phyloP scores from a whole-genome alignment of 805 yeast genomes.

The Saccharomycopsis fodiens region DNA sequence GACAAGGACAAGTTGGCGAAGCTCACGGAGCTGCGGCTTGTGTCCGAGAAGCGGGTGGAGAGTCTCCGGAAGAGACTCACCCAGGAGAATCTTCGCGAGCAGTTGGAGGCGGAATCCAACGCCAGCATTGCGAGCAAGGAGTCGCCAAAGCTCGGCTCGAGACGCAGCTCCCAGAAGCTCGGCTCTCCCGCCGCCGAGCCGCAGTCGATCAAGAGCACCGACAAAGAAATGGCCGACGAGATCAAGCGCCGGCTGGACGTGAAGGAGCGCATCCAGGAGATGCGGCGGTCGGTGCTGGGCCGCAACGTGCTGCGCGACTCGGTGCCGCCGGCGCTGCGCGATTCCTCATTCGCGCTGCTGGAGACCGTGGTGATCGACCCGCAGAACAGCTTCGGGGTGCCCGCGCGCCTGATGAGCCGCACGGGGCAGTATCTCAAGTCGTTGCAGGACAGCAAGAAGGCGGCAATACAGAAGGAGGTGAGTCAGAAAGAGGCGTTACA shows the following conservation, averaged over 20 bases:
- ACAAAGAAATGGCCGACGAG: not conserved
- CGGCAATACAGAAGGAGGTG: too few species aligned
- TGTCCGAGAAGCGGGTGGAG: constrained; percentile 10
- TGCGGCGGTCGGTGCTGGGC: constrained; percentile 6
- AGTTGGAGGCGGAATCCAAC: constrained; percentile 4
- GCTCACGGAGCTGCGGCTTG: constrained; percentile 5
- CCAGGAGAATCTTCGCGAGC: constrained; percentile 8
- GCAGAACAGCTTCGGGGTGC: constrained; percentile 1
- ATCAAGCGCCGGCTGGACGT: not conserved
- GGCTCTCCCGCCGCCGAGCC: not conserved
- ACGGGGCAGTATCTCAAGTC: constrained; percentile 9
- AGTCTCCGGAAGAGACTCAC: constrained; percentile 11
- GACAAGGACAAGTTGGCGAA: constrained; percentile 20
- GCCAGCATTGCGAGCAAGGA: constrained; percentile 2
- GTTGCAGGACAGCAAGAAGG: not conserved
- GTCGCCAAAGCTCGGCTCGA: not conserved
- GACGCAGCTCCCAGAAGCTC: not conserved
- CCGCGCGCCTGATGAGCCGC: constrained; percentile 6
- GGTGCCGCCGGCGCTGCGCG: too few species aligned
- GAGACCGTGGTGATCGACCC: not conserved
- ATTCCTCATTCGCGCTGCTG: not conserved
- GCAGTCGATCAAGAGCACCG: not conserved
- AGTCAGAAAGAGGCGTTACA: not conserved
- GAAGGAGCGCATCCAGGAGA: constrained; percentile 6
- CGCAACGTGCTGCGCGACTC: too few species aligned